phyloP scores from a whole-genome alignment of 768 basidiomycete genomes.

The Kwoniella dejecticola region DNA sequence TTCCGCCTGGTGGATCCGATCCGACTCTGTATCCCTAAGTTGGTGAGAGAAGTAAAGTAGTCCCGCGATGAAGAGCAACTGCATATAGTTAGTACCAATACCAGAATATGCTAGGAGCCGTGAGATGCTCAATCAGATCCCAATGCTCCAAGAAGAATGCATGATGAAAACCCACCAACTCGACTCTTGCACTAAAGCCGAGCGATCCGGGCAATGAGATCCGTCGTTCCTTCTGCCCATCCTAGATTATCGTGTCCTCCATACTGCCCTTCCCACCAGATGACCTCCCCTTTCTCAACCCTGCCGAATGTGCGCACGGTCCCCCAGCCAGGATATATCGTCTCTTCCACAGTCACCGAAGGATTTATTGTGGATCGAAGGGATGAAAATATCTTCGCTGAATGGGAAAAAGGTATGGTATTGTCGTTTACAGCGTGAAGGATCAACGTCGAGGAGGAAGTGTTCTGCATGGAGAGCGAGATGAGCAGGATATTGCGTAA shows the following conservation, averaged over 20 bases:
- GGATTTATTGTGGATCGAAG: slow-evolving; percentile 50
- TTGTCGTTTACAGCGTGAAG: slow-evolving; percentile 74
- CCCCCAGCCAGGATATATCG: slow-evolving; percentile 40
- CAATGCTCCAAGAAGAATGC: no score
- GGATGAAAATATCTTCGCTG: slow-evolving; percentile 67
- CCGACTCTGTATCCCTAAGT: slow-evolving; percentile 34
- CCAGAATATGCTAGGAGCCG: neutral
- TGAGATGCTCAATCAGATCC: neutral
- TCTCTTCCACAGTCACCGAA: neutral
- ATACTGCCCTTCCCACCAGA: slow-evolving; percentile 45
- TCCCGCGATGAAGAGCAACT: no score
- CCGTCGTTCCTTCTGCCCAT: slow-evolving; percentile 46
- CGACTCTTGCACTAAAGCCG: slow-evolving; percentile 8
- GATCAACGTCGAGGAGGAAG: slow-evolving; percentile 70
- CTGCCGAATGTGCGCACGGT: slow-evolving; percentile 24
- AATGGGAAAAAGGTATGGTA: slow-evolving; percentile 73
- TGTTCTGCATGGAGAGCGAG: slow-evolving; percentile 65
- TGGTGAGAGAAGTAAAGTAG: neutral
- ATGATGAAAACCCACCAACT: no score
- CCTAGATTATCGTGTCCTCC: slow-evolving; percentile 51
- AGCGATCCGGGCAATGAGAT: slow-evolving; percentile 42
- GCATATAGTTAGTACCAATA: no score
- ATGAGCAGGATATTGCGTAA: slow-evolving; percentile 59
- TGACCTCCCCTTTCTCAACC: slow-evolving; percentile 26
- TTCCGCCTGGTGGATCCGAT: slow-evolving; percentile 27